These are phyloP conservation scores for Monilinia aucupariae DNA, from an alignment of 2,329 filamentous ascomycete genomes.

Conservation along the genomic window DNA sequence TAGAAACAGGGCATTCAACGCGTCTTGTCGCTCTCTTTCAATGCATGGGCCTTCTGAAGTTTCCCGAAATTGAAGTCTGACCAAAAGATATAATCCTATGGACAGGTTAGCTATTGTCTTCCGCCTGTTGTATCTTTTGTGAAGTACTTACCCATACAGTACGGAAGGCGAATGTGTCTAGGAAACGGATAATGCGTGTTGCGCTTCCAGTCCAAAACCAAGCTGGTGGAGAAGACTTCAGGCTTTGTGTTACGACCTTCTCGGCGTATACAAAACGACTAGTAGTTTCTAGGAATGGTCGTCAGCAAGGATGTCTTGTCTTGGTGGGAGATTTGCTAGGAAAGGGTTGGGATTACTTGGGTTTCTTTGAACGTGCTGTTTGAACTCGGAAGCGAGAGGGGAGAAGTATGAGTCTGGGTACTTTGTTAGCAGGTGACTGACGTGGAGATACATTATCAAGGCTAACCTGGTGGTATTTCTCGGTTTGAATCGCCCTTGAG, in stretches of 20 bases:
- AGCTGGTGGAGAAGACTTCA: not conserved
- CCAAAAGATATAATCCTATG: too few species aligned
- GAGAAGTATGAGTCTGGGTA: conserved; percentile 26
- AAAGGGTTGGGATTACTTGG: conserved; percentile 21
- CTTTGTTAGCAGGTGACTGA: not conserved
- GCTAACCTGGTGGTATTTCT: conserved; percentile 25
- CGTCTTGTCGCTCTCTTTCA: too few species aligned
- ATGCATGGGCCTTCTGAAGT: too few species aligned
- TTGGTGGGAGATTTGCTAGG: too few species aligned
- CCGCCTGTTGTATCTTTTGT: too few species aligned
- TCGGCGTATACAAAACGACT: not conserved
- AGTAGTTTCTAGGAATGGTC: not conserved
- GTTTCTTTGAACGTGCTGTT: conserved; percentile 24
- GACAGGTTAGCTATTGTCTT: too few species aligned
- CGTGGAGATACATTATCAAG: not conserved
- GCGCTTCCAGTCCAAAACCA: not conserved
- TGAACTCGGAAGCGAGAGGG: conserved; percentile 24
- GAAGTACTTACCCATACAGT: not conserved
- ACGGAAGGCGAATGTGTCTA: not conserved
- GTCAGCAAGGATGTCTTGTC: too few species aligned
- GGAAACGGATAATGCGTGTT: not conserved
- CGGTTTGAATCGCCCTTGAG: conserved; percentile 25
- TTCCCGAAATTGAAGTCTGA: too few species aligned
- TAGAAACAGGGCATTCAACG: too few species aligned
- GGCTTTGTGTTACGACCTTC: not conserved